phyloP scores from a whole-genome alignment of 148 eudicot species.

The Rhododendron mucronatum region DNA sequence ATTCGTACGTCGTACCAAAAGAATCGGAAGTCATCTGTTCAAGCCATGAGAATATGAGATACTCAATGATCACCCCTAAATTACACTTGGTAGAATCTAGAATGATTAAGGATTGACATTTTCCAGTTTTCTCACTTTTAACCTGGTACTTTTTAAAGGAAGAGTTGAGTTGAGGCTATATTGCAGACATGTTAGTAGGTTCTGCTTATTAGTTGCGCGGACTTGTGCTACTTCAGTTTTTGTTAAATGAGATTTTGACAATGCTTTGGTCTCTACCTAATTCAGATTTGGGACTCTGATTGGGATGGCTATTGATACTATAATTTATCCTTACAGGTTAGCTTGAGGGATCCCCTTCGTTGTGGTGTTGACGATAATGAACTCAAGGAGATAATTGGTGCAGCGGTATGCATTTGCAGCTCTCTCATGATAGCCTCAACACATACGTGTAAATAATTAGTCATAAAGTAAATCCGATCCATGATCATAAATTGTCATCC shows the following conservation, averaged over 20 bases:
- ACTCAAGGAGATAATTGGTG: slow-evolving; percentile 72
- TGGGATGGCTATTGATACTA: background rate
- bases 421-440: background rate
- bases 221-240: background rate
- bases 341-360: slow-evolving; percentile 95
- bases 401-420: slow-evolving; percentile 43
- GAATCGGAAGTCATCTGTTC: background rate
- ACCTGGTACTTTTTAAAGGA: background rate
- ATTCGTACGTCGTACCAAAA: background rate
- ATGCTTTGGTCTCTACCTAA: background rate
- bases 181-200: slow-evolving; percentile 3
- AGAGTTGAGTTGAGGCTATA: background rate
- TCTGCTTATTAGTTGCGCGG: background rate
- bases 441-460: background rate
- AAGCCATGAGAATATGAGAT: background rate
- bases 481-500: background rate
- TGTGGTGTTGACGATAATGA: slow-evolving; percentile 64
- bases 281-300: background rate
- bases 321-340: slow-evolving; percentile 46
- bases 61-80: background rate
- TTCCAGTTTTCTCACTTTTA: background rate
- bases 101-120: background rate
- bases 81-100: background rate
- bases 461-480: background rate
- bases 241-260: slow-evolving; percentile 4